Evolutionary conservation across 192 early-diverging fungal genomes (phyloP), one percentile per base, ranked within the genome.

Genomic region (Pecoramyces ruminantium): DNA sequence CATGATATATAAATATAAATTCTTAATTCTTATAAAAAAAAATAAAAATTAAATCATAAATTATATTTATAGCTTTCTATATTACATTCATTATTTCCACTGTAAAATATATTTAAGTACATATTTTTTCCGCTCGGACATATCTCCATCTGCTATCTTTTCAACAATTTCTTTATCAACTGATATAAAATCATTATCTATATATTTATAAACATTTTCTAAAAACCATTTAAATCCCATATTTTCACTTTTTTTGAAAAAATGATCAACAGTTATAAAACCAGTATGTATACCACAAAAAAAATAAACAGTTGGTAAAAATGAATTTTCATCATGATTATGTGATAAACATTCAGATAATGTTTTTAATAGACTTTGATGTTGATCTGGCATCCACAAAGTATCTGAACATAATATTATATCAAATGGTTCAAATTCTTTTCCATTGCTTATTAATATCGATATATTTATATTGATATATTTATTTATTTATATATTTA

Each of bases 301-400:
- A 25, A 67, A 67, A n/a, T n/a, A 67, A 9, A 67, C 51, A 8
- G 51, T 67, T 11, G 51, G 51, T 9, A n/a, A 0, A n/a, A 11
- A 0, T 11, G 4, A 34, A 34, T 34, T 34, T 6, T 34, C 30
- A 3, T 34, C 30, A 6, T 34, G 30, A 34, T 34, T 3, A 39
- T 67, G 51, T 8, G 25, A 27, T 67, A 67, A n/a, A 67, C 51
- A 67, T 25, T 67, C 0, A 0, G 51, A 67, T 67, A 67, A 67
- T 0, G 51, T 67, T 67, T 67, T 25, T 67, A 83, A 29, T 25
- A 83, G 30, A 38, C 78, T 81, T 67, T 83, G 51, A 42, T 83
- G 83, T 78, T 83, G 83, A 38, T 83, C 58, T 2, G 78, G 27
- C 81, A 83, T 83, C 83, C 83, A 83, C 18, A 83, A 39, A 18